Evolutionary conservation across 116 monocot species (phyloP).

Genomic region (Dioscorea cayenensis): DNA sequence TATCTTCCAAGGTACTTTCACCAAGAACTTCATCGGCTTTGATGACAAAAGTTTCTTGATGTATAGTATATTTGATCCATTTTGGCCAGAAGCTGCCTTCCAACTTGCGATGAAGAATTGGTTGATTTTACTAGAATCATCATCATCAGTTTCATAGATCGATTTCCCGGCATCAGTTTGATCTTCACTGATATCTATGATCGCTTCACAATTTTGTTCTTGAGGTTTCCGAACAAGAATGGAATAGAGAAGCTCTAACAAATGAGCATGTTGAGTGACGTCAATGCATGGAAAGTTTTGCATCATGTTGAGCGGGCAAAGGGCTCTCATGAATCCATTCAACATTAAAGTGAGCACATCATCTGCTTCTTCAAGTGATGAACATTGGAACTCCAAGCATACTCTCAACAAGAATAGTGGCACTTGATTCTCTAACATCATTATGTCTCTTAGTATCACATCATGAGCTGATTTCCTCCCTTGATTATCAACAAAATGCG

Average conservation of each 20-base stretch:
- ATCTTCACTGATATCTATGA: too few species aligned
- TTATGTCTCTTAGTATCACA: constrained; percentile 24
- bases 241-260: constrained; percentile 19
- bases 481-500: constrained; percentile 28
- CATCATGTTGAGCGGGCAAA: constrained; percentile 38
- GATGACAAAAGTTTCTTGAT: constrained; percentile 16
- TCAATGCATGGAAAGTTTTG: constrained; percentile 17
- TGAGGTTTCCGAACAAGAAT: constrained; percentile 5
- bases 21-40: constrained; percentile 20
- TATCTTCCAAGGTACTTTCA: constrained; percentile 34
- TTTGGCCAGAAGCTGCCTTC: neutral
- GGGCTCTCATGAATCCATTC: constrained; percentile 18
- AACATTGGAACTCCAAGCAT: constrained; percentile 13
- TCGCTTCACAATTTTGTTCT: neutral
- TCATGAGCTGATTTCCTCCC: constrained; percentile 28
- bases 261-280: constrained; percentile 8
- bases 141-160: neutral
- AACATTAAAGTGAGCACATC: constrained; percentile 18
- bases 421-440: constrained; percentile 64
- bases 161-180: neutral
- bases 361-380: constrained; percentile 10
- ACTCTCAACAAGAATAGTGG: constrained; percentile 34
- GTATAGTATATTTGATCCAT: neutral
- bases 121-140: neutral
- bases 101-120: constrained; percentile 1